Conservation (phyloP, 805 yeast species). For the Ogataea minuta region DNA sequence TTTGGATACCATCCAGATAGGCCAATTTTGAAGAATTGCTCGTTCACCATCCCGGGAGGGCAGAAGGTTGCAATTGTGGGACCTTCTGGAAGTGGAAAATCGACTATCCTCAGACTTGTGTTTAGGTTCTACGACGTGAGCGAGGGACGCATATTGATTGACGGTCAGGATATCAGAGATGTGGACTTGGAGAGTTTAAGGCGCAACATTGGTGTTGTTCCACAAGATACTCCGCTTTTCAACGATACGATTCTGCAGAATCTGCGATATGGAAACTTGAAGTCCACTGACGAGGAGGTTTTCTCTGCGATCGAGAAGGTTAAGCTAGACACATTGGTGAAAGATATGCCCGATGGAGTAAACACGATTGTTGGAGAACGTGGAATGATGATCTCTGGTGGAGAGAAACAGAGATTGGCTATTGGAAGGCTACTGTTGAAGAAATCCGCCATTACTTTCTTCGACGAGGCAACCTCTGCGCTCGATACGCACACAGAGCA, state of each 20-base stretch:
- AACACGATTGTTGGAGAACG: constrained; percentile 91
- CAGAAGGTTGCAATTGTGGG: constrained; percentile 92
- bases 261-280: constrained; percentile 77
- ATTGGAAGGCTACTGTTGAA: constrained; percentile 88
- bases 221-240: constrained; percentile 95
- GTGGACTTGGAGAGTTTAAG: constrained; percentile 77
- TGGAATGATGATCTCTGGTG: constrained; percentile 99
- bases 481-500: constrained; percentile 96
- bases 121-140: constrained; percentile 88
- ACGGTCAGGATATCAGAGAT: constrained; percentile 81
- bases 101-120: constrained; percentile 78
- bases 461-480: constrained; percentile 97
- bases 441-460: constrained; percentile 84
- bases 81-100: constrained; percentile 94
- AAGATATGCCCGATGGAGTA: constrained; percentile 77
- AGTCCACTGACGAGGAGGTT: constrained; percentile 74
- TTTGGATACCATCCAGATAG: constrained; percentile 91
- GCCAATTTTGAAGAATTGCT: constrained; percentile 76
- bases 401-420: constrained; percentile 94
- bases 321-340: constrained; percentile 59
- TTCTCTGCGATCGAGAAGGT: constrained; percentile 63
- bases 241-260: constrained; percentile 88
- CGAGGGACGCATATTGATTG: constrained; percentile 74
- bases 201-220: constrained; percentile 82
- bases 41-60: constrained; percentile 88